phyloP scores from a whole-genome alignment of 2,329 filamentous ascomycete species.

The Fusarium austroafricanum region DNA sequence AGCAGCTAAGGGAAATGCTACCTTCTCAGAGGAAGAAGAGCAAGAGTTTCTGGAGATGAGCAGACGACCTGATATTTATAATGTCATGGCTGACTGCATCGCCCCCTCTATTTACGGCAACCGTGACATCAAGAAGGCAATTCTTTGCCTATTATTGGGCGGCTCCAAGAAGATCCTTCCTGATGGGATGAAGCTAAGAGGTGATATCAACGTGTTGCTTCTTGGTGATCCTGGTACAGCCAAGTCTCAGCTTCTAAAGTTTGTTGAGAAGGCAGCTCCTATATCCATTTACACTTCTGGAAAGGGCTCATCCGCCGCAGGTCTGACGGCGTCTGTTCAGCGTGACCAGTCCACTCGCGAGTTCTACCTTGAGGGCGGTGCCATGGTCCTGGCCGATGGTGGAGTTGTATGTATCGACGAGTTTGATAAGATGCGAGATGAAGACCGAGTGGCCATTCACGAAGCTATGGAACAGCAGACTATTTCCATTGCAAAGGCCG shows the following conservation, averaged over 20 bases:
- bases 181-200: conserved; percentile 96
- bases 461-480: conserved; percentile 99
- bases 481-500: conserved; percentile 98
- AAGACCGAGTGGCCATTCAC: conserved; percentile 97
- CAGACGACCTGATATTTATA: conserved; percentile 90
- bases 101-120: conserved; percentile 98
- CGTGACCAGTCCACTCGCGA: conserved; percentile 91
- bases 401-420: conserved; percentile 99
- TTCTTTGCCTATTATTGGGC: conserved; percentile 91
- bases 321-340: conserved; percentile 97
- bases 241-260: conserved; percentile 96
- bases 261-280: conserved; percentile 94
- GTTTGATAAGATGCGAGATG: conserved; percentile 99
- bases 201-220: conserved; percentile 96
- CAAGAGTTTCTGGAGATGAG: conserved; percentile 96
- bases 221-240: conserved; percentile 98
- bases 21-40: conserved; percentile 95
- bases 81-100: conserved; percentile 89
- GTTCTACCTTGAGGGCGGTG: conserved; percentile 97
- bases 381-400: conserved; percentile 97
- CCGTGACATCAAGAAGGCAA: conserved; percentile 95
- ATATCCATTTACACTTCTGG: conserved; percentile 99
- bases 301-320: conserved; percentile 96
- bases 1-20: conserved; percentile 83
- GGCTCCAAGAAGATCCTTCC: conserved; percentile 98